A percentile compares a stretch with the other conserved stretches of the same genome.
phyloP scores from a whole-genome alignment of 2,329 filamentous ascomycete genomes.

The Huntiella savannae region DNA sequence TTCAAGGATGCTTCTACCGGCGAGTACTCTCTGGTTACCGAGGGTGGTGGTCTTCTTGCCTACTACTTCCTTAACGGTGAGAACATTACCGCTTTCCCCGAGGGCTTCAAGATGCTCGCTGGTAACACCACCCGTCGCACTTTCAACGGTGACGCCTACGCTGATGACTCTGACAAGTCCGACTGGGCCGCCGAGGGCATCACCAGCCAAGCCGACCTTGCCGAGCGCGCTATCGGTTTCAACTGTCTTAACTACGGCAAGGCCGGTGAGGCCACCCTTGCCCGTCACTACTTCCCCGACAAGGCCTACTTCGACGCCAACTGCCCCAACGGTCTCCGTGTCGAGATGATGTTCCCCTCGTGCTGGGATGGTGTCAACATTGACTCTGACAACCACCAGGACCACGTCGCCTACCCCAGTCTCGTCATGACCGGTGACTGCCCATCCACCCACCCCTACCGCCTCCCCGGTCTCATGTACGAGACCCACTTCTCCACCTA shows the following conservation, averaged over 20 bases:
- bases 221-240: conserved; percentile 74
- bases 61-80: conserved; percentile 65
- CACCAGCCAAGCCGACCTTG: conserved; percentile 47
- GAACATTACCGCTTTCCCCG: conserved; percentile 55
- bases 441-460: conserved; percentile 46
- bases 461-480: conserved; percentile 59
- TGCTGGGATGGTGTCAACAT: conserved; percentile 64
- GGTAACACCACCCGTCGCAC: conserved; percentile 49
- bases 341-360: conserved; percentile 75
- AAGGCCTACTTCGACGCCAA: conserved; percentile 64
- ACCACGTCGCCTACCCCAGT: conserved; percentile 60
- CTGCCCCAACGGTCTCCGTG: conserved; percentile 62
- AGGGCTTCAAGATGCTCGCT: conserved; percentile 64
- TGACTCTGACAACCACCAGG: conserved; percentile 35
- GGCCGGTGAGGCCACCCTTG: conserved; percentile 51
- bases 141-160: conserved; percentile 49
- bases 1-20: conserved; percentile 50
- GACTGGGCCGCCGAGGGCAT: conserved; percentile 44
- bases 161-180: conserved; percentile 47
- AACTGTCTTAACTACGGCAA: conserved; percentile 76
- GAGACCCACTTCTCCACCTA: conserved; percentile 71
- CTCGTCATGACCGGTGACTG: conserved; percentile 60
- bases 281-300: conserved; percentile 63
- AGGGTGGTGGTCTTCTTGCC: conserved; percentile 68
- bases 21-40: conserved; percentile 46